A percentile compares a stretch with the other conserved stretches of the same genome.
phyloP scores from a whole-genome alignment of 257 asterid species.

The Solanum chilense region DNA sequence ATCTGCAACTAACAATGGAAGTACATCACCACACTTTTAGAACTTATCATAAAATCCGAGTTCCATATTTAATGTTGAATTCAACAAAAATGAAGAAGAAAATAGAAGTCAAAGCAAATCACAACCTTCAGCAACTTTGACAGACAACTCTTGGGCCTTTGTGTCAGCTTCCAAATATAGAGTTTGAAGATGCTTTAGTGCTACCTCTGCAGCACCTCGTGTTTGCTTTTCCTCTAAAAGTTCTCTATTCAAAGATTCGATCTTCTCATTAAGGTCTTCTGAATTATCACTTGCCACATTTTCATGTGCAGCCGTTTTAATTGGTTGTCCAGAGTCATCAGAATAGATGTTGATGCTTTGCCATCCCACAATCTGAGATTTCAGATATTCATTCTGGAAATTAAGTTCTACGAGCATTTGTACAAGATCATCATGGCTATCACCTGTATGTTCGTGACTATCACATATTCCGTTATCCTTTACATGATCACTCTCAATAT shows the following conservation, averaged over 20 bases:
- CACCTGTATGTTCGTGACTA: conserved; percentile 12
- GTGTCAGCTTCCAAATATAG: conserved; percentile 67
- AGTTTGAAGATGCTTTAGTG: conserved; percentile 72
- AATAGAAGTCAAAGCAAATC: conserved; percentile 5
- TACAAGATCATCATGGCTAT: conserved; percentile 49
- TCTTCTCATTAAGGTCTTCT: conserved; percentile 42
- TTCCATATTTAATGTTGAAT: background rate
- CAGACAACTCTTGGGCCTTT: conserved; percentile 61
- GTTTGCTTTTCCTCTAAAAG: conserved; percentile 81
- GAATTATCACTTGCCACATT: conserved; percentile 16
- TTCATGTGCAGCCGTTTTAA: conserved; percentile 14
- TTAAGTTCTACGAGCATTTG: conserved; percentile 66
- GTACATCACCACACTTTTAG: background rate
- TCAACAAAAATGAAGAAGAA: background rate
- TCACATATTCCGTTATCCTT: conserved; percentile 33
- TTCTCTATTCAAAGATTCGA: conserved; percentile 56
- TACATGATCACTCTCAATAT: conserved; percentile 14
- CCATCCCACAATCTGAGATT: conserved; percentile 61
- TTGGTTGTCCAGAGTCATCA: conserved; percentile 10
- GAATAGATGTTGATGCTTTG: conserved; percentile 23
- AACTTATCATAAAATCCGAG: background rate
- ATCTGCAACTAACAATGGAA: background rate
- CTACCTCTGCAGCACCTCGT: conserved; percentile 82
- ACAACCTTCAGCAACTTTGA: conserved; percentile 87
- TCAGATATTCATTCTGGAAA: conserved; percentile 82